phyloP scores from a whole-genome alignment of 352 stramenopile genomes.

The Pythium brassicae region DNA sequence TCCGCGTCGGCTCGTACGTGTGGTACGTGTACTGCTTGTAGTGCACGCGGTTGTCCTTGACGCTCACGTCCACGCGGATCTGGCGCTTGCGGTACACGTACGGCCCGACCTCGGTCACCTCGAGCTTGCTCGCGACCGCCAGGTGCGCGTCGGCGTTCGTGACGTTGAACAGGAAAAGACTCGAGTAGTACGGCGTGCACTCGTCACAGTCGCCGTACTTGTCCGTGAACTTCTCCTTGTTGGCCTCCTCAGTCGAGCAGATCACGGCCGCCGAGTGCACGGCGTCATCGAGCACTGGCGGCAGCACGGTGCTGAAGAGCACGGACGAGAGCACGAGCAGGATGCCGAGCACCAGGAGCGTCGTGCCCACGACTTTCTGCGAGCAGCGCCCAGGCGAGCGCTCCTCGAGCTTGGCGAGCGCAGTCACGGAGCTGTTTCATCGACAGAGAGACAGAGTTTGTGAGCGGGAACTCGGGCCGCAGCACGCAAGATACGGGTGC shows the following conservation, averaged over 20 bases:
- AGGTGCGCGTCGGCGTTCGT: constrained; percentile 69
- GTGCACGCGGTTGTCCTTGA: constrained; percentile 47
- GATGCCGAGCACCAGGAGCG: constrained; percentile 28
- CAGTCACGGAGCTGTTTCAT: constrained; percentile 6
- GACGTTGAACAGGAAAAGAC: constrained; percentile 66
- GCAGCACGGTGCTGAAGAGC: constrained; percentile 49
- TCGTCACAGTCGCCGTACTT: constrained; percentile 70
- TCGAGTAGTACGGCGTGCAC: constrained; percentile 73
- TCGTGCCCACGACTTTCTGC: constrained; percentile 24
- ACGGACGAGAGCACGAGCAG: constrained; percentile 35
- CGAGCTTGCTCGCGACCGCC: constrained; percentile 39
- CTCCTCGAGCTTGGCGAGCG: constrained; percentile 16
- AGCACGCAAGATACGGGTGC: neutral
- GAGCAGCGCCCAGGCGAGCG: constrained; percentile 25
- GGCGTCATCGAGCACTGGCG: constrained; percentile 45
- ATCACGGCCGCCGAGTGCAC: constrained; percentile 29
- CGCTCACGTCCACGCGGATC: constrained; percentile 56
- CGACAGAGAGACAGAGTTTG: neutral
- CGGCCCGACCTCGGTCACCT: constrained; percentile 60
- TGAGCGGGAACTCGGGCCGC: too few relatives aligned
- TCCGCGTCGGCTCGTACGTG: constrained; percentile 40
- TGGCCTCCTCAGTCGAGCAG: constrained; percentile 34
- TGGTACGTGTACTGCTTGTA: constrained; percentile 83
- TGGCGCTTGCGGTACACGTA: constrained; percentile 68
- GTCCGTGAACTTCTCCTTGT: constrained; percentile 44